phyloP scores from a whole-genome alignment of 2,329 filamentous ascomycete genomes.

The Hypocrella siamensis region DNA sequence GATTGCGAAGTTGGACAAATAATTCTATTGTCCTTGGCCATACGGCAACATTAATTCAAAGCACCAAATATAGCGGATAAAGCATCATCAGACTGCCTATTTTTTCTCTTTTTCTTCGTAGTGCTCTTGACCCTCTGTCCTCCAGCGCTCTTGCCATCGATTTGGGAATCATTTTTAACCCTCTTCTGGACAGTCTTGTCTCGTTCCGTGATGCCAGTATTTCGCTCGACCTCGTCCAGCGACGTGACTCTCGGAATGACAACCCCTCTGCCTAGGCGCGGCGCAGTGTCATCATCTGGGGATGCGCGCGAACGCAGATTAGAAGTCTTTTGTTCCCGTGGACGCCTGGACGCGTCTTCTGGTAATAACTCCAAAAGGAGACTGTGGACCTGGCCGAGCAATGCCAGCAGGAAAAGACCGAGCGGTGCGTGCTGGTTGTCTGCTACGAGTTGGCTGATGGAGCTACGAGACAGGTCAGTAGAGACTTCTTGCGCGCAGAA shows the following conservation, averaged over 20 bases:
- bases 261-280: too few relatives aligned
- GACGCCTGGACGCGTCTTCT: background rate
- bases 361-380: conserved; percentile 22
- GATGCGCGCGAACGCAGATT: too few relatives aligned
- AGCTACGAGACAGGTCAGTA: conserved; percentile 16
- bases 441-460: conserved; percentile 54
- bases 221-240: too few relatives aligned
- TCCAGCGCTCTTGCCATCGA: conserved; percentile 1
- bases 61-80: conserved; percentile 61
- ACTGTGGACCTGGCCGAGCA: conserved; percentile 42
- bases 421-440: conserved; percentile 60
- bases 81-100: conserved; percentile 36
- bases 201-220: too few relatives aligned
- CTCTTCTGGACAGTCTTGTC: too few relatives aligned
- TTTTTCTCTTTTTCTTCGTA: conserved; percentile 32
- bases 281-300: too few relatives aligned
- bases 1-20: too few relatives aligned
- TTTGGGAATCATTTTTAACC: too few relatives aligned
- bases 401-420: conserved; percentile 51
- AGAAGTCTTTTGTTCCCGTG: background rate
- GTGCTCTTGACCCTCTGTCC: conserved; percentile 13
- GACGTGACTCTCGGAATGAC: too few relatives aligned
- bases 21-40: background rate
- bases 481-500: background rate
- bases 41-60: conserved; percentile 16